Conservation (phyloP, 179 eudicot genomes). For the Drosera spatulata region DNA sequence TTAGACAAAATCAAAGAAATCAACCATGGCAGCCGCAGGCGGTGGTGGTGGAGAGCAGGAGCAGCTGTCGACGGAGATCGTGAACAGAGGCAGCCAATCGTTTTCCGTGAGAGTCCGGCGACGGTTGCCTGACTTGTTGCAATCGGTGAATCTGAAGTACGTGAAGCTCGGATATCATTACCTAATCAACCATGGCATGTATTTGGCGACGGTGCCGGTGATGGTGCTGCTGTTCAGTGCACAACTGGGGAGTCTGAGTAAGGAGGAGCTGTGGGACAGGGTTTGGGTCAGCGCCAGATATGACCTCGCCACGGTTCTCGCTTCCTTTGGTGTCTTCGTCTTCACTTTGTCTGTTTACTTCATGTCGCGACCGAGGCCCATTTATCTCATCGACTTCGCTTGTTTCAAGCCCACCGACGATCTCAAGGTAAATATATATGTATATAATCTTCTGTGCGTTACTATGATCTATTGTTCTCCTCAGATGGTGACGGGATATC, state of each 20-base stretch:
- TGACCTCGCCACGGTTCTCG: slow-evolving; percentile 60
- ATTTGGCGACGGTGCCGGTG: slow-evolving; percentile 61
- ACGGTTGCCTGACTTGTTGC: slow-evolving; percentile 61
- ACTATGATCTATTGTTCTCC: not conserved
- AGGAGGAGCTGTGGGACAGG: slow-evolving; percentile 58
- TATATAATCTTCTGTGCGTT: too few relatives aligned
- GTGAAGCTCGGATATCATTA: slow-evolving; percentile 90
- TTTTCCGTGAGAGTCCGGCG: slow-evolving; percentile 76
- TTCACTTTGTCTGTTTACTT: slow-evolving; percentile 62
- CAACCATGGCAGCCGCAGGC: too few relatives aligned
- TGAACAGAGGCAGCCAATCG: slow-evolving; percentile 4
- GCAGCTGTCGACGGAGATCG: too few relatives aligned
- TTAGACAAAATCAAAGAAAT: too few relatives aligned
- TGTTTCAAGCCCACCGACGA: slow-evolving; percentile 69
- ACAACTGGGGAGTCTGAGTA: slow-evolving; percentile 56
- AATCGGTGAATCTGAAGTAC: slow-evolving; percentile 85
- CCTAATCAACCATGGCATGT: slow-evolving; percentile 62
- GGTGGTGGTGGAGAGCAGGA: too few relatives aligned
- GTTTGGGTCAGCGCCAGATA: slow-evolving; percentile 42
- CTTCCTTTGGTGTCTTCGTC: slow-evolving; percentile 53
- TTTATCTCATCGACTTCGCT: slow-evolving; percentile 80
- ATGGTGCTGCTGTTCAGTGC: slow-evolving; percentile 61
- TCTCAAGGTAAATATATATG: slow-evolving; percentile 47
- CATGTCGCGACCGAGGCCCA: slow-evolving; percentile 62
- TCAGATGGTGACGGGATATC: too few relatives aligned